Evolutionary conservation across 1,139 yeast genomes (phyloP).

Genomic region (Yamadazyma pseudoaaseri): DNA sequence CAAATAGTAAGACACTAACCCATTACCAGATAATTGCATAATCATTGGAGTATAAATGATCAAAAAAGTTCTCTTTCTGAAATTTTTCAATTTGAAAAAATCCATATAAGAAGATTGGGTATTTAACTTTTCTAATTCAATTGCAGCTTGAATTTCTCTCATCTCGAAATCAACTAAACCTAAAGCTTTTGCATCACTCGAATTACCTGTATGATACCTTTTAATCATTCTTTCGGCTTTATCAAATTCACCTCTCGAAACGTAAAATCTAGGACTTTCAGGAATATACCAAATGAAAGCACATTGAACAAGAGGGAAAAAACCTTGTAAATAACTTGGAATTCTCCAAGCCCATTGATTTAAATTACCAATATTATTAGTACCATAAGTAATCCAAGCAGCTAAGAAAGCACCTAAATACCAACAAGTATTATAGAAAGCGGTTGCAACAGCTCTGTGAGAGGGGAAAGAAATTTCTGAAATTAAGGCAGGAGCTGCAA

Average conservation of each 20-base stretch:
- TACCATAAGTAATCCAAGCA: slow-evolving; percentile 38
- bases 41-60: slow-evolving; percentile 30
- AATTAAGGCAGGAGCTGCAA: slow-evolving; percentile 41
- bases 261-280: slow-evolving; percentile 48
- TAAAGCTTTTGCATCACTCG: slow-evolving; percentile 26
- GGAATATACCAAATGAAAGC: slow-evolving; percentile 36
- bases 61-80: slow-evolving; percentile 46
- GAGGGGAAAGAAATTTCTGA: slow-evolving; percentile 47
- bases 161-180: slow-evolving; percentile 44
- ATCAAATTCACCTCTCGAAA: slow-evolving; percentile 34
- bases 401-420: slow-evolving; percentile 55
- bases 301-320: slow-evolving; percentile 27
- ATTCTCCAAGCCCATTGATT: slow-evolving; percentile 40
- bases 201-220: slow-evolving; percentile 39
- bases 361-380: slow-evolving; percentile 17
- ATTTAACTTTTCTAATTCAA: slow-evolving; percentile 31
- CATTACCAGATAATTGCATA: slow-evolving; percentile 53
- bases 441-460: slow-evolving; percentile 45
- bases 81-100: slow-evolving; percentile 31
- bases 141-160: slow-evolving; percentile 42
- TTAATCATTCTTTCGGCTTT: slow-evolving; percentile 42
- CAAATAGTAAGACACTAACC: slow-evolving; percentile 51
- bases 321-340: slow-evolving; percentile 47
- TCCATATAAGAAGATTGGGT: slow-evolving; percentile 31
- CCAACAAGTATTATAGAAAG: slow-evolving; percentile 50